phyloP scores from a whole-genome alignment of 257 asterid species.

The Leonotis leonurus region DNA sequence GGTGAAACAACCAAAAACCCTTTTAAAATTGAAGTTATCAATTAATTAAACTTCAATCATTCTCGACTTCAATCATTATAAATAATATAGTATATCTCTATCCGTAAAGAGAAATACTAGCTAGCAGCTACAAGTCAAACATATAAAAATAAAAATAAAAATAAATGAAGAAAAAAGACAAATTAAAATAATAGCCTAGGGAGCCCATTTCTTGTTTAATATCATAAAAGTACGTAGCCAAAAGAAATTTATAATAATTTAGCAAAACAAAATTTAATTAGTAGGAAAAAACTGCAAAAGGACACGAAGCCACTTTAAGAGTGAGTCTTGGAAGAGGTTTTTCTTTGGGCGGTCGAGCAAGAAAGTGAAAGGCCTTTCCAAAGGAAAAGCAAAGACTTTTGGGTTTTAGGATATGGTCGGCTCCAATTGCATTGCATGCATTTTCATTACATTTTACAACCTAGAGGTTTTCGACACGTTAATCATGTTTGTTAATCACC shows the following conservation, averaged over 20 bases:
- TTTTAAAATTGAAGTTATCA: neutral
- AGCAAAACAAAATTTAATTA: neutral
- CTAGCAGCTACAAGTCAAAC: neutral
- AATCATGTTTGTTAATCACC: conserved; percentile 1
- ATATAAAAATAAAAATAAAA: neutral
- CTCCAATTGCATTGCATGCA: neutral
- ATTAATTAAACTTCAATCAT: conserved; percentile 13
- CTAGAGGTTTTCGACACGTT: conserved; percentile 19
- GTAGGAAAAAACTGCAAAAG: neutral
- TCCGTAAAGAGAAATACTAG: neutral
- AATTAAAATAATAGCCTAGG: neutral
- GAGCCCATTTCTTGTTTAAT: neutral
- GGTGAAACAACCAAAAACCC: conserved; percentile 5
- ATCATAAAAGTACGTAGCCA: no score
- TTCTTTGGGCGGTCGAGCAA: conserved; percentile 55
- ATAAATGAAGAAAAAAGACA: no score
- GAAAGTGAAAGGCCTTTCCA: conserved; percentile 8
- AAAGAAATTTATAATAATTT: no score
- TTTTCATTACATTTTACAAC: neutral
- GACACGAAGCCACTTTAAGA: conserved; percentile 29
- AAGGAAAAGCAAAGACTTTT: conserved; percentile 2
- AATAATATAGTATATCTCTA: neutral
- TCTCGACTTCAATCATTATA: neutral
- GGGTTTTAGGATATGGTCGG: conserved; percentile 34
- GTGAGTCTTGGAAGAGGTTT: conserved; percentile 15